Base-by-base conservation (phyloP, 2,329 filamentous ascomycete species). In the Teratosphaeriaceae sp. region DNA sequence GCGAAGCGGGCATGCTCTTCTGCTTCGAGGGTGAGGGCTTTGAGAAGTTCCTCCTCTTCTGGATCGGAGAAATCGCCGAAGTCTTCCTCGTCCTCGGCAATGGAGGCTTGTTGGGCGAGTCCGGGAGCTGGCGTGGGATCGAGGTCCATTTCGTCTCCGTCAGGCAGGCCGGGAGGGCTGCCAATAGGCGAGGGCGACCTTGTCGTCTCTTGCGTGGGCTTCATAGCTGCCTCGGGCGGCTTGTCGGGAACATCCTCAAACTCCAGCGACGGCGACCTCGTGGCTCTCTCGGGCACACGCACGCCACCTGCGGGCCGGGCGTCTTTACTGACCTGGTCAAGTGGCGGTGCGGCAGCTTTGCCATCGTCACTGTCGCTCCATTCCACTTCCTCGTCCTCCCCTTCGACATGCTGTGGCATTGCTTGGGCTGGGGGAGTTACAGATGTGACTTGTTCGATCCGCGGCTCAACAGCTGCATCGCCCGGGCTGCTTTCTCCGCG, bases 1-100 rank as follows among this genome's bases (percentile, higher is more conserved):
- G 89, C 88, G 59, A 98, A 98, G 5, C 90, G 82, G 3, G 86
- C 88, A 59, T 98, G 90, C 56, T 96, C 92, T 66, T 95, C 87
- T 1, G 85, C 87, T 72, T 98, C 94, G 20, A 84, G 79, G 0
- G 88, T 89, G 55, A 98, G 80, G 53, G 90, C 88, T 5, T 78
- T 79, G 43, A 97, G 76, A 5, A 98, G 74, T 54, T 95, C 88
- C 59, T 89, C 89, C 49, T 97, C 90, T 64, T 95, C 92, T 0
- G 88, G 85, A 51, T 97, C 90, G 24, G 85, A 92, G 54, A 72
- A 72, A 41, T 71, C 71, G 23, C 76, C 69, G 24, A 57, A 63
- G 8, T 64, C 50, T 26, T 55, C 50, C 9, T 63, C 64, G 27
- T 54, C 58, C 20, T 54, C 42, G 3, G 48, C 42, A 7, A 53